Evolutionary conservation across 83 land plant species (phyloP).

Genomic region (Thuja plicata): DNA sequence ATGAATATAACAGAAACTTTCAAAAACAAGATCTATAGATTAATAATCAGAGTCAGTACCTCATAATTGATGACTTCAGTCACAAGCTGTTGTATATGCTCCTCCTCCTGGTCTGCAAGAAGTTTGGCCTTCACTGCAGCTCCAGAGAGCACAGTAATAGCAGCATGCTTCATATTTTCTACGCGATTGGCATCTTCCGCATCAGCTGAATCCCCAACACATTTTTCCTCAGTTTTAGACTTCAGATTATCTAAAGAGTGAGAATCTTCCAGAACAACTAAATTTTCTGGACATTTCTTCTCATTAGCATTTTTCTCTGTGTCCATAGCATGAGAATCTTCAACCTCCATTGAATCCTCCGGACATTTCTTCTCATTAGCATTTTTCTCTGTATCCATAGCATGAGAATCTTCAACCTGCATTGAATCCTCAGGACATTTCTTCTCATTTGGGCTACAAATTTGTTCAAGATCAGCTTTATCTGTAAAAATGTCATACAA

Average conservation of each 20-base stretch:
- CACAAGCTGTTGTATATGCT: constrained; percentile 73
- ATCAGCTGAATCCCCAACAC: background rate
- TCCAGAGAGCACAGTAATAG: constrained; percentile 78
- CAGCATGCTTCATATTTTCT: constrained; percentile 70
- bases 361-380: constrained; percentile 10
- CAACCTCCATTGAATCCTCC: constrained; percentile 7
- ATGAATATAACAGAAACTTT: background rate
- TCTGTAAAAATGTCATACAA: background rate
- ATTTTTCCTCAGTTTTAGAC: background rate
- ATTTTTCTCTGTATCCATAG: background rate
- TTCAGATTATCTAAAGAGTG: background rate
- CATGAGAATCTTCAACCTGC: constrained; percentile 7
- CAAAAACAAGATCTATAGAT: background rate
- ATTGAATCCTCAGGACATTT: constrained; percentile 12
- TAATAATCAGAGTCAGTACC: constrained; percentile 38
- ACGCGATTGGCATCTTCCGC: constrained; percentile 23
- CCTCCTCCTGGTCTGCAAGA: constrained; percentile 90
- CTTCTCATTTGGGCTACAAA: constrained; percentile 5
- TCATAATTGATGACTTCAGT: constrained; percentile 76
- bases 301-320: background rate
- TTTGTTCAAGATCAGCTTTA: constrained; percentile 8
- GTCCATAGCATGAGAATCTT: constrained; percentile 2
- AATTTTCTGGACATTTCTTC: constrained; percentile 1
- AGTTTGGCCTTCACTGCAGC: constrained; percentile 96
- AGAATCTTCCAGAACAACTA: background rate